Conservation (phyloP, 768 basidiomycete genomes). For the Multifurca ochricompacta region DNA sequence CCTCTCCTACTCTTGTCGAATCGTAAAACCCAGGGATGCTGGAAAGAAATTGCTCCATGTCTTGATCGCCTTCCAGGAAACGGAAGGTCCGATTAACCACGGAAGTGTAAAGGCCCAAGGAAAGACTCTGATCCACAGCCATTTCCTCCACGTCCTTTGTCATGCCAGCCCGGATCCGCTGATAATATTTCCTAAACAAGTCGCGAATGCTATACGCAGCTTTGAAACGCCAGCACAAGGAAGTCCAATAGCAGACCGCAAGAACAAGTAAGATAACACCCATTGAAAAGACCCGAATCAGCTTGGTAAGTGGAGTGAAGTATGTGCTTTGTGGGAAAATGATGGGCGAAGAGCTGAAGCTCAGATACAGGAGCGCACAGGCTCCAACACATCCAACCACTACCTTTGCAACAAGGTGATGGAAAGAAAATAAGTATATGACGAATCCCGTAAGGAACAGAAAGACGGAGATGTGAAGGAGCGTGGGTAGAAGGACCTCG, state of each 20-base stretch:
- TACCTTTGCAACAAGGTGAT: not conserved
- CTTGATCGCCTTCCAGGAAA: not conserved
- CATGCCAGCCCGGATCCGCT: not conserved
- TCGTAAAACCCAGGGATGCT: slow-evolving; percentile 6
- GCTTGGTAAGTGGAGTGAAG: not conserved
- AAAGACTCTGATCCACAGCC: not conserved
- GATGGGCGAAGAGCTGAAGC: not conserved
- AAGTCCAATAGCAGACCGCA: no score
- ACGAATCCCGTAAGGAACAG: not conserved
- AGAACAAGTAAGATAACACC: no score
- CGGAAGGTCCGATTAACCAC: not conserved
- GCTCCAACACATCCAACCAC: not conserved
- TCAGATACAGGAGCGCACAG: not conserved
- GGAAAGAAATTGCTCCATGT: slow-evolving; percentile 2
- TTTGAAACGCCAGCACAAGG: no score
- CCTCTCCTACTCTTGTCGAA: slow-evolving; percentile 1
- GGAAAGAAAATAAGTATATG: not conserved
- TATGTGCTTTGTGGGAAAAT: not conserved
- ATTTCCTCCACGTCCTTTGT: not conserved
- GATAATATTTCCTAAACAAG: not conserved
- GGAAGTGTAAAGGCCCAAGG: not conserved
- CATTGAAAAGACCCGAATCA: no score
- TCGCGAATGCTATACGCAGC: no score
- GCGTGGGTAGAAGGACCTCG: not conserved
- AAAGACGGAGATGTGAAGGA: slow-evolving; percentile 1